These are phyloP conservation scores for Boletus sp. DNA, from an alignment of 768 basidiomycete genomes.

Conservation along the genomic window DNA sequence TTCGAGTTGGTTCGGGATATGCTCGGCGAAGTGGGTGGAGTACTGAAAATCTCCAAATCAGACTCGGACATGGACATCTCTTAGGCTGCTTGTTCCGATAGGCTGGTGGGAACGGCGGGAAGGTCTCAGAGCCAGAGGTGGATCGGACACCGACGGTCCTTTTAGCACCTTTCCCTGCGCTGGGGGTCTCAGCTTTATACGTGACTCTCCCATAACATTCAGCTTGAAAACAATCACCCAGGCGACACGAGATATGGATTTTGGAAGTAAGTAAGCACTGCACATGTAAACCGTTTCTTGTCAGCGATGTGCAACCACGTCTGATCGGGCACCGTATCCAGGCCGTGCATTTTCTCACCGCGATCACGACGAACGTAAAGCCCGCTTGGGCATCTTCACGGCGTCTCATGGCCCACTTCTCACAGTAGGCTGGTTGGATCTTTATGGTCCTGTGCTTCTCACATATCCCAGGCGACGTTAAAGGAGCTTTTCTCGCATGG, in stretches of 20 bases:
- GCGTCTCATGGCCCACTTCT: constrained; percentile 19
- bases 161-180: not conserved
- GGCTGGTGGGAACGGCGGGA: constrained; percentile 11
- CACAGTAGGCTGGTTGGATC: constrained; percentile 13
- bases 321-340: constrained; percentile 23
- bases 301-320: constrained; percentile 6
- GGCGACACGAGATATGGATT: constrained; percentile 20
- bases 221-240: constrained; percentile 22
- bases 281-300: constrained; percentile 11
- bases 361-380: constrained; percentile 15
- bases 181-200: constrained; percentile 22
- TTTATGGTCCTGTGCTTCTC: constrained; percentile 12
- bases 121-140: constrained; percentile 4
- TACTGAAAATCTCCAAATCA: constrained; percentile 39
- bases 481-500: constrained; percentile 16
- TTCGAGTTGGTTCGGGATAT: constrained; percentile 21
- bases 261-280: constrained; percentile 9
- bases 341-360: constrained; percentile 18
- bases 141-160: constrained; percentile 3
- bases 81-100: constrained; percentile 8
- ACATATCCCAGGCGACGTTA: constrained; percentile 10
- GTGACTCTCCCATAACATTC: constrained; percentile 5
- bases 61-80: constrained; percentile 34
- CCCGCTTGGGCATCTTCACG: not conserved
- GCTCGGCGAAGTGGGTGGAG: constrained; percentile 42